phyloP scores from a whole-genome alignment of 2,329 filamentous ascomycete species.

The Waltergamsia citrina region DNA sequence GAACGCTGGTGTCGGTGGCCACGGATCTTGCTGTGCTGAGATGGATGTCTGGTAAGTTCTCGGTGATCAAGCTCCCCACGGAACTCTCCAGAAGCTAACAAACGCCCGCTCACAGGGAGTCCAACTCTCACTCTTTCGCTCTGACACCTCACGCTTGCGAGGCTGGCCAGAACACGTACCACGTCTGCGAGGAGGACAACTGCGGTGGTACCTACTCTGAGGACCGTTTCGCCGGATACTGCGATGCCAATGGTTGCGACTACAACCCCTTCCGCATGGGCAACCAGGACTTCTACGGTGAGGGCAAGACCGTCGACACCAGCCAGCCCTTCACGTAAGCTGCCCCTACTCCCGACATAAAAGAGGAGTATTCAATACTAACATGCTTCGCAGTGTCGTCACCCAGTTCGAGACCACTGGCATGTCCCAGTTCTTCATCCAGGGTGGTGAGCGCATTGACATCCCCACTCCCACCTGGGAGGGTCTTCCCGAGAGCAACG shows the following conservation, averaged over 20 bases:
- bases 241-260: conserved; percentile 57
- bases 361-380: background rate
- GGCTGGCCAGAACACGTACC: conserved; percentile 20
- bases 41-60: conserved; percentile 12
- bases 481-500: conserved; percentile 50
- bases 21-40: conserved; percentile 14
- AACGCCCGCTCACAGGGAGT: conserved; percentile 8
- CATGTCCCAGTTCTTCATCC: conserved; percentile 52
- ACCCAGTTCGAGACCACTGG: conserved; percentile 44
- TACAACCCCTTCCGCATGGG: conserved; percentile 58
- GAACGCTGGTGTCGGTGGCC: conserved; percentile 11
- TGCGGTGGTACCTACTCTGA: conserved; percentile 39
- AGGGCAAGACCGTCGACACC: conserved; percentile 49
- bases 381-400: conserved; percentile 33
- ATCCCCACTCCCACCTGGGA: conserved; percentile 36
- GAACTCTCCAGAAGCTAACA: too few species aligned
- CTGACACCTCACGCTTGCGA: conserved; percentile 13
- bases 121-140: conserved; percentile 13
- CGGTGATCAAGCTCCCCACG: too few species aligned
- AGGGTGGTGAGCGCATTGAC: conserved; percentile 45
- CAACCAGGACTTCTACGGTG: conserved; percentile 49
- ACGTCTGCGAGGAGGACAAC: conserved; percentile 18
- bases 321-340: conserved; percentile 37
- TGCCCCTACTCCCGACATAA: background rate
- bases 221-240: conserved; percentile 45